Conservation (phyloP, 148 eudicot genomes). For the Dysphania ambrosioides region DNA sequence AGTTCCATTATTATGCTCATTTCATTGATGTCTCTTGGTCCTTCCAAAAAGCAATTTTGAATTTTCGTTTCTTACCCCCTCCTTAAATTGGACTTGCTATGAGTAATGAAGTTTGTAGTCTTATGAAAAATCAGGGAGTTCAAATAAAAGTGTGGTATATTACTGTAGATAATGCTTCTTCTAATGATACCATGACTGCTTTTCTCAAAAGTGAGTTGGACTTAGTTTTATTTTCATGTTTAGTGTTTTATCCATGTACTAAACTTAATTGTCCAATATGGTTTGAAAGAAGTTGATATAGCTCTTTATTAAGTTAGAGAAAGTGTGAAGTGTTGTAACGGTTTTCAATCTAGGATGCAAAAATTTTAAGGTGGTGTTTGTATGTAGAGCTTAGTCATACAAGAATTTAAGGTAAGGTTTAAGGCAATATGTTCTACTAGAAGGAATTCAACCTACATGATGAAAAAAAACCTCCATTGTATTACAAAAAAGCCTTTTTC, state of each 20-base stretch:
- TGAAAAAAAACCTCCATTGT: background rate
- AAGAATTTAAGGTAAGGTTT: slow-evolving; percentile 12
- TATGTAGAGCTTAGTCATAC: background rate
- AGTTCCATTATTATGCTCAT: background rate
- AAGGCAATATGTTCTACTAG: slow-evolving; percentile 17
- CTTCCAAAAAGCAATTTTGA: slow-evolving; percentile 5
- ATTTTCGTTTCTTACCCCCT: slow-evolving; percentile 5
- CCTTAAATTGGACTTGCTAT: background rate
- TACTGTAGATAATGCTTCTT: slow-evolving; percentile 8
- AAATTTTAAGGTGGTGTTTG: background rate
- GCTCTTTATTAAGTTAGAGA: background rate
- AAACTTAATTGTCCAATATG: slow-evolving; percentile 1
- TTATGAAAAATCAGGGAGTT: background rate
- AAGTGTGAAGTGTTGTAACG: slow-evolving; percentile 14
- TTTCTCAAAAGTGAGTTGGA: background rate
- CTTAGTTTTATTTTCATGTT: background rate
- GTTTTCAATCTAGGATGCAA: slow-evolving; percentile 10
- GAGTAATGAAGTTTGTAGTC: background rate
- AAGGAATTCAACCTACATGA: slow-evolving; percentile 8
- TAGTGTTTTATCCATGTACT: background rate
- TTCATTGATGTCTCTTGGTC: background rate
- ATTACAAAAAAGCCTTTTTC: background rate
- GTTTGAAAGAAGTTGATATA: background rate
- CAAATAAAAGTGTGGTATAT: background rate
- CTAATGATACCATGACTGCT: background rate